Evolutionary conservation across 768 basidiomycete species (phyloP).

Genomic region (Hypholoma fasciculare): DNA sequence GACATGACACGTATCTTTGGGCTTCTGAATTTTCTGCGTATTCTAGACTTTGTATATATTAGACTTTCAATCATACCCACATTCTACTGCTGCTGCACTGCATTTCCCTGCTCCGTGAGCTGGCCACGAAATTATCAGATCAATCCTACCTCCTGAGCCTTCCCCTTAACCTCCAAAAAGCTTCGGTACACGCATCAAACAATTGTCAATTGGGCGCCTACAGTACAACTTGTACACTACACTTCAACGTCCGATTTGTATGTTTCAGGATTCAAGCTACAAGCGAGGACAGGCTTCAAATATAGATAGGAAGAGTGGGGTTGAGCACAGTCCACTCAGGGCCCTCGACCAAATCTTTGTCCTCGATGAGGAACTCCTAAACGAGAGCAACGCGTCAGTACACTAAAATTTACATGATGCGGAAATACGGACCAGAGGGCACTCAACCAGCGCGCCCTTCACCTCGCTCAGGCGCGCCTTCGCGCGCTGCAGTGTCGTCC

Average conservation of each 20-base stretch:
- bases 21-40: background rate
- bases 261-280: no score
- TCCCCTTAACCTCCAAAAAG: background rate
- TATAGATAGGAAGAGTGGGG: constrained; percentile 79
- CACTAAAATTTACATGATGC: background rate
- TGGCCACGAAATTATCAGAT: background rate
- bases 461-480: constrained; percentile 76
- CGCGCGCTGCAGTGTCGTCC: constrained; percentile 62
- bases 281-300: constrained; percentile 35
- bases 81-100: background rate
- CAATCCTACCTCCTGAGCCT: no score
- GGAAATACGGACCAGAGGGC: constrained; percentile 56
- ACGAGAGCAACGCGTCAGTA: constrained; percentile 6
- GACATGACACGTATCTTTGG: background rate
- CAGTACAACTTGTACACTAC: no score
- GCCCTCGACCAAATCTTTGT: constrained; percentile 68
- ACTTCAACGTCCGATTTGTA: no score
- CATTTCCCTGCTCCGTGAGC: background rate
- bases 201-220: no score
- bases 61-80: background rate
- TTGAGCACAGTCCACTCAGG: constrained; percentile 74
- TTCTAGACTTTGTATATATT: background rate
- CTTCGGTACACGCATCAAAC: background rate
- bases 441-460: constrained; percentile 73
- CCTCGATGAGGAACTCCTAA: constrained; percentile 85